Base-by-base conservation (phyloP, 1,284 basidiomycete species). In the Ustilago sp. region DNA sequence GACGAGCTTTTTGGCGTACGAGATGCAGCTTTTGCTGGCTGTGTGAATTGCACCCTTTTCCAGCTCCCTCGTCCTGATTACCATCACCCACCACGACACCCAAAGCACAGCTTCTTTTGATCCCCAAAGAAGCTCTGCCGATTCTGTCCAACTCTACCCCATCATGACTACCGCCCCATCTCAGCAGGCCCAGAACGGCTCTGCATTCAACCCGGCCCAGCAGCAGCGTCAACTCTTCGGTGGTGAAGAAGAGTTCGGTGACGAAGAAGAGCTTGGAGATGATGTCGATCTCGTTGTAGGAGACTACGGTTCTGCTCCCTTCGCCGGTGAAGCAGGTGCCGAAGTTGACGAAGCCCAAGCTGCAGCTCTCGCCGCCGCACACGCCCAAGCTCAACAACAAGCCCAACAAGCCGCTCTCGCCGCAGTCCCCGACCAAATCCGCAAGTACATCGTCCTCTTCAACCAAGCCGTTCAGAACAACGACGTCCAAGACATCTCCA, bases 401-500 rank as follows among this genome's bases (percentile, higher is more conserved):
- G 79, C 81, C 32, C 77, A 78, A 38, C 77, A 79, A 8, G 78
- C 83, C 23, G 83, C 84, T 8, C 74, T 85, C 23, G 77, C 82
- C 31, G 75, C 81, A 1, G 81, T 86, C 8, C 84, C 84, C 32
- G 83, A 85, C 63, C 81, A 74, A 50, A 84, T 86, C 41, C 78
- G 82, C 51, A 86, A 86, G 71, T 86, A 84, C 79, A 77, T 86
- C 38, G 74, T 81, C 11, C 80, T 83, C 55, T 83, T 86, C 69
- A 79, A 84, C 68, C 80, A 82, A 66, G 79, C 85, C 8, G 65
- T 86, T 2, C 76, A 79, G 67, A 83, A 81, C 74, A 83, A 81
- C 66, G 79, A 79, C 45, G 60, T 85, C 17, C 66, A 73, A 2
- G 93, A 95, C 82, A 96, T 97, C 80, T 94, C 92, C 17, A 90